Evolutionary conservation across 1,284 basidiomycete genomes (phyloP).

Genomic region (Papiliotrema fonsecae): DNA sequence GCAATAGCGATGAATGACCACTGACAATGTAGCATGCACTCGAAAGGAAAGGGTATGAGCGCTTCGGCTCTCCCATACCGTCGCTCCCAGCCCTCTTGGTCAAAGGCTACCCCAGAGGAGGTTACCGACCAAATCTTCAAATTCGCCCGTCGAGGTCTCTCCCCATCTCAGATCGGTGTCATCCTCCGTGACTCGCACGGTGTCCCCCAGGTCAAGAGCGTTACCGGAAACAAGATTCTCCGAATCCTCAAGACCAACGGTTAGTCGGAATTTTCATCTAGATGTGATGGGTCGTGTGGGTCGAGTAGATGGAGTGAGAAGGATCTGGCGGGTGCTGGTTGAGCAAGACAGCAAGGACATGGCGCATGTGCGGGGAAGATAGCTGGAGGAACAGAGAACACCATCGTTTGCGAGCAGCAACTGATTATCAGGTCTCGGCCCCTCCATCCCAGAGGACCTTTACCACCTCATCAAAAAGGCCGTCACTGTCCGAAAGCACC

Average conservation of each 20-base stretch:
- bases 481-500: slow-evolving; percentile 96
- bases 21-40: slow-evolving; percentile 66
- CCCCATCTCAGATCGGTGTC: slow-evolving; percentile 97
- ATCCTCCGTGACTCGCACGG: slow-evolving; percentile 97
- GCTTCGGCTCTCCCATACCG: slow-evolving; percentile 97
- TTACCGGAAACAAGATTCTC: slow-evolving; percentile 99
- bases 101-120: slow-evolving; percentile 93
- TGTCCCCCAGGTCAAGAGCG: slow-evolving; percentile 89
- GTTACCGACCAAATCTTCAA: slow-evolving; percentile 96
- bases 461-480: slow-evolving; percentile 99
- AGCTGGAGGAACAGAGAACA: too few species aligned
- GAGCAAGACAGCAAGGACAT: too few species aligned
- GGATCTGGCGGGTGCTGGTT: too few species aligned
- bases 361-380: too few species aligned
- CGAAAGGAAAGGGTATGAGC: slow-evolving; percentile 97
- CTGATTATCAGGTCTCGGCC: slow-evolving; percentile 71
- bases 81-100: slow-evolving; percentile 90
- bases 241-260: slow-evolving; percentile 95
- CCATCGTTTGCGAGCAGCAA: too few species aligned
- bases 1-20: neutral
- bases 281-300: too few species aligned
- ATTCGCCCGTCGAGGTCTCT: slow-evolving; percentile 95
- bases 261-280: slow-evolving; percentile 49
- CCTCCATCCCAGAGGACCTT: slow-evolving; percentile 97
- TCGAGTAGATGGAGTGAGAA: neutral